Conservation (phyloP, 306 rosid genomes). For the Prosopis cineraria region DNA sequence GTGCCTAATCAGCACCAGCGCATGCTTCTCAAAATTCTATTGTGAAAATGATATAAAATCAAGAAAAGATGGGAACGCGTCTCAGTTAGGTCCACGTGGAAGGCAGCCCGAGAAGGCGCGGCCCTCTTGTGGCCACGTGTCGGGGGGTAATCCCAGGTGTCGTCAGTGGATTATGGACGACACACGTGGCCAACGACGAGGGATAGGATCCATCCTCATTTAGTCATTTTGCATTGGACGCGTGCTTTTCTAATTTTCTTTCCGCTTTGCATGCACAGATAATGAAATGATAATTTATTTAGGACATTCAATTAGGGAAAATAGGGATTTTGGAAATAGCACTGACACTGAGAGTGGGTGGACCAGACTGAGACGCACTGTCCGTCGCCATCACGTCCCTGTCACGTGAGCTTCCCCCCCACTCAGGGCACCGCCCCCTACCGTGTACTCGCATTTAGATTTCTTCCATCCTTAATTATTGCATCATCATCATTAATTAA, state of each 20-base stretch:
- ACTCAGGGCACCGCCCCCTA: constrained; percentile 63
- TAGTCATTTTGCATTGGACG: not conserved
- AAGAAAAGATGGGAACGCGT: not conserved
- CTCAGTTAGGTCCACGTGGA: constrained; percentile 29
- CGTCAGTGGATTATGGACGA: not conserved
- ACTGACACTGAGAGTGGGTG: not conserved
- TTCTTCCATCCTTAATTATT: not conserved
- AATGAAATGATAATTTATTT: not conserved
- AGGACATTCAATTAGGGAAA: not conserved
- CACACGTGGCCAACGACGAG: constrained; percentile 23
- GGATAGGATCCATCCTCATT: too few relatives aligned
- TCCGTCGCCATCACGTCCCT: constrained; percentile 45
- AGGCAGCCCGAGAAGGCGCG: not conserved
- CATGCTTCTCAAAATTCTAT: not conserved
- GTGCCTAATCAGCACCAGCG: not conserved
- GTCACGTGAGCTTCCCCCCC: constrained; percentile 52
- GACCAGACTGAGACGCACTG: not conserved
- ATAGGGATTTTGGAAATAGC: not conserved
- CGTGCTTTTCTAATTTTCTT: not conserved
- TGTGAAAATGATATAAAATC: not conserved
- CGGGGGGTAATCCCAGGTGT: not conserved
- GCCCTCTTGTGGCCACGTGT: constrained; percentile 20
- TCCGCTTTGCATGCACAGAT: not conserved
- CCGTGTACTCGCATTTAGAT: not conserved
- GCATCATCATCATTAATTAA: not conserved